Conservation (phyloP, 2,329 filamentous ascomycete species). For the Pleomassaria siparia region DNA sequence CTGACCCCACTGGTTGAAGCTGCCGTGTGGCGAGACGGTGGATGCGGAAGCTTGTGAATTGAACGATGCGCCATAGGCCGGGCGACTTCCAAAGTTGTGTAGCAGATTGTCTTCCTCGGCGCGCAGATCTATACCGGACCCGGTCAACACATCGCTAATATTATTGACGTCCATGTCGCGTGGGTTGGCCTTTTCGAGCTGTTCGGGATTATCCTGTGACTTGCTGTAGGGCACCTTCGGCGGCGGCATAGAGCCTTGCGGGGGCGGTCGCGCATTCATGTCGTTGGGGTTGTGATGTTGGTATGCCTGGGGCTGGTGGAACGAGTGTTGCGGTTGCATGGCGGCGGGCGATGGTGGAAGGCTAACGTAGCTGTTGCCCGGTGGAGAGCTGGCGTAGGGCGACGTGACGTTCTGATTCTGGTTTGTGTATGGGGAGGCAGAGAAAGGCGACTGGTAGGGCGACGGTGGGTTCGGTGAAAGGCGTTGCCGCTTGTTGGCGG, state of each 20-base stretch:
- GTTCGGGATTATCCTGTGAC: slow-evolving; percentile 42
- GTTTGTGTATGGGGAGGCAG: slow-evolving; percentile 18
- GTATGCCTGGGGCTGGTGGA: slow-evolving; percentile 57
- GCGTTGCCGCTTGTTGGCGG: slow-evolving; percentile 72
- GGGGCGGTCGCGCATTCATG: slow-evolving; percentile 12
- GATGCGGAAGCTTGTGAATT: slow-evolving; percentile 40
- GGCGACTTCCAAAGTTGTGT: slow-evolving; percentile 44
- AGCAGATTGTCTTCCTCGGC: slow-evolving; percentile 84
- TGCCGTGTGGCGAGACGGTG: slow-evolving; percentile 45
- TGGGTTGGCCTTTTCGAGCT: slow-evolving; percentile 55
- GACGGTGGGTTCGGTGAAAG: slow-evolving; percentile 69
- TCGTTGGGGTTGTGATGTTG: slow-evolving; percentile 33
- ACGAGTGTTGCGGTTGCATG: slow-evolving; percentile 32
- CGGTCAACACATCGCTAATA: slow-evolving; percentile 78
- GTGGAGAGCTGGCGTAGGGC: slow-evolving; percentile 42
- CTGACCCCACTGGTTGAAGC: slow-evolving; percentile 50
- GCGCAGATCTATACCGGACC: slow-evolving; percentile 82
- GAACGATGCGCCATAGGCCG: slow-evolving; percentile 51
- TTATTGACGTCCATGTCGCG: slow-evolving; percentile 67
- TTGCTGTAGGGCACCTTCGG: slow-evolving; percentile 61
- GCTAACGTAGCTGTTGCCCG: slow-evolving; percentile 28
- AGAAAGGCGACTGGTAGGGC: slow-evolving; percentile 39
- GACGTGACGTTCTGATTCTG: slow-evolving; percentile 12
- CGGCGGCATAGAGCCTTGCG: slow-evolving; percentile 58
- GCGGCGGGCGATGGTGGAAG: slow-evolving; percentile 35